Percentiles rank a stretch among this genome's conserved stretches.
Evolutionary conservation across 2,329 filamentous ascomycete genomes (phyloP).

Genomic region (Cladophialophora psammophila): DNA sequence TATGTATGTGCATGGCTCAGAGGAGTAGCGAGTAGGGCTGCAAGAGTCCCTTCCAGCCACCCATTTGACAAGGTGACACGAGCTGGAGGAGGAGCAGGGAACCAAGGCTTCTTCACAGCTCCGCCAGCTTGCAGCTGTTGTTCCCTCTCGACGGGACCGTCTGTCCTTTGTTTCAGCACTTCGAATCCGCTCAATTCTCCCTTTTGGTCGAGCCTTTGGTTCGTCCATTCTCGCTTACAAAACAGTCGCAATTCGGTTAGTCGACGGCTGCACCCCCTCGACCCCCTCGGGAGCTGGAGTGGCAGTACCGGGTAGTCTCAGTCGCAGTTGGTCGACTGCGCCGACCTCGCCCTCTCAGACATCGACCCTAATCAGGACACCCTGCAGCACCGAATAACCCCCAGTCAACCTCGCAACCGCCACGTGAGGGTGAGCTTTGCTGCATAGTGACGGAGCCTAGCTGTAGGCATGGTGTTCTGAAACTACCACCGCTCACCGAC

Average conservation of each 20-base stretch:
- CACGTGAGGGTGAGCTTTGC: slow-evolving; percentile 9
- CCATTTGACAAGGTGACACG: background rate
- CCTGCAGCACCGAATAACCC: background rate
- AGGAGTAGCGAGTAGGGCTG: too few species aligned
- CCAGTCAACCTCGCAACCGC: background rate
- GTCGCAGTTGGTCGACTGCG: background rate
- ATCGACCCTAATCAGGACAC: background rate
- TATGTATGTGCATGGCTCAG: too few species aligned
- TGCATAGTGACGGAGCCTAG: slow-evolving; percentile 37
- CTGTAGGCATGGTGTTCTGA: background rate
- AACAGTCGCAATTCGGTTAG: background rate
- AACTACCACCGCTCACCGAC: background rate
- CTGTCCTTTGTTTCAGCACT: background rate
- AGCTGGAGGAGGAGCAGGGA: background rate
- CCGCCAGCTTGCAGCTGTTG: background rate
- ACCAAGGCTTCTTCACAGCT: background rate
- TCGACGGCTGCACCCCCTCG: background rate
- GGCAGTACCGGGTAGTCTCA: background rate
- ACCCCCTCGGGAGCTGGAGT: background rate
- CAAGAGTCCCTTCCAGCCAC: background rate
- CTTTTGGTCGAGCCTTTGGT: background rate
- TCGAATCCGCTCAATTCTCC: background rate
- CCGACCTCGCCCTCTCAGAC: background rate
- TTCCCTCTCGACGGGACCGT: too few species aligned
- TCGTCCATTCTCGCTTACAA: slow-evolving; percentile 1